phyloP scores from a whole-genome alignment of 2,329 filamentous ascomycete species.

The Neospermospora avenae region DNA sequence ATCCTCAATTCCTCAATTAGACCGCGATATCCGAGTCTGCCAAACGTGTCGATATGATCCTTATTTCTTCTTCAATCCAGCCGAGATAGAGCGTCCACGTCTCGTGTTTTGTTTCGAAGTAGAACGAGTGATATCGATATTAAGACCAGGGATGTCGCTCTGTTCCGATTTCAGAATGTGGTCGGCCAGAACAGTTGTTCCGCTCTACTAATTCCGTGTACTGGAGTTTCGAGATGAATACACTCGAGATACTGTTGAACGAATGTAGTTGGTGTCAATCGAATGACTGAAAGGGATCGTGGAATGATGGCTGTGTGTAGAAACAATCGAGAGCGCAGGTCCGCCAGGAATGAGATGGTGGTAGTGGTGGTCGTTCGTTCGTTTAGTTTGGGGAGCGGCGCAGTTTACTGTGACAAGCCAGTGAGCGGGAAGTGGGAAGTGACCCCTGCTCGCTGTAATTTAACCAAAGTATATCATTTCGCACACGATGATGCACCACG shows the following conservation, averaged over 20 bases:
- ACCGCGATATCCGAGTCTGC: background rate
- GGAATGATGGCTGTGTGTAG: background rate
- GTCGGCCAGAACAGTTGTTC: background rate
- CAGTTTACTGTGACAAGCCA: no score
- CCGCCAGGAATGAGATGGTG: background rate
- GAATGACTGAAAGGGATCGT: background rate
- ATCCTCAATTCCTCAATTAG: background rate
- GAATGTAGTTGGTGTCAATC: background rate
- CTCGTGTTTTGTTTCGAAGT: conserved; percentile 6
- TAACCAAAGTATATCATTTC: no score
- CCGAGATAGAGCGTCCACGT: background rate
- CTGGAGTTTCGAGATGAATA: background rate
- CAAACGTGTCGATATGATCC: background rate
- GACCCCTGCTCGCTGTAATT: background rate
- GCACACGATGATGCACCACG: no score
- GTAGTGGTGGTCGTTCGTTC: background rate
- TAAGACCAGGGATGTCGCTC: conserved; percentile 8
- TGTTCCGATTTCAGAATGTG: conserved; percentile 1
- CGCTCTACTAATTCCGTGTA: background rate
- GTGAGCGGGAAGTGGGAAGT: background rate
- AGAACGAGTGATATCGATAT: background rate
- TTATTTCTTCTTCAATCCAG: background rate
- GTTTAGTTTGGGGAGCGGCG: background rate
- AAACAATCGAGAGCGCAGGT: background rate
- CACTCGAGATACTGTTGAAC: background rate